Conservation (phyloP, 495 filamentous ascomycete genomes). For the Penicillium argentinense region DNA sequence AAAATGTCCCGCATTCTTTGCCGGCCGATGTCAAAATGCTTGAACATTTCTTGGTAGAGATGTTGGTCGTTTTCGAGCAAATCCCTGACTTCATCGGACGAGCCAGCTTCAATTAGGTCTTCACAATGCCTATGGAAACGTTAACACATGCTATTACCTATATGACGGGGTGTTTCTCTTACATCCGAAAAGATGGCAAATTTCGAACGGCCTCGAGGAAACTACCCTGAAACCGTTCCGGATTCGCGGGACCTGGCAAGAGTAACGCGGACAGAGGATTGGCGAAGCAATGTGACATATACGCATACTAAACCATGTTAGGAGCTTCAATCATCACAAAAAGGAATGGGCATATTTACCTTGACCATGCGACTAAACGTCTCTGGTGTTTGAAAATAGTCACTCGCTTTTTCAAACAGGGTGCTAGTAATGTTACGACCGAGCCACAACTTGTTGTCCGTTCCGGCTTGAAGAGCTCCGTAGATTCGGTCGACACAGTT, state of each 20-base stretch:
- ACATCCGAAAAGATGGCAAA: slow-evolving; percentile 76
- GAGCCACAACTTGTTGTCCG: slow-evolving; percentile 58
- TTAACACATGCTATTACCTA: slow-evolving; percentile 5
- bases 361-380: slow-evolving; percentile 78
- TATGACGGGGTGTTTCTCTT: slow-evolving; percentile 13
- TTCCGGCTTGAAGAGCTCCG: slow-evolving; percentile 59
- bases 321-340: not conserved
- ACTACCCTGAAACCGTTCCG: slow-evolving; percentile 37
- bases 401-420: slow-evolving; percentile 74
- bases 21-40: slow-evolving; percentile 35
- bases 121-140: slow-evolving; percentile 42
- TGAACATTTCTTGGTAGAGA: slow-evolving; percentile 37
- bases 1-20: slow-evolving; percentile 47
- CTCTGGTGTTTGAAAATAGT: slow-evolving; percentile 85
- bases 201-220: slow-evolving; percentile 76
- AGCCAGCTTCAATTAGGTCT: slow-evolving; percentile 41
- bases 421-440: slow-evolving; percentile 63
- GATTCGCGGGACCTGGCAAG: slow-evolving; percentile 34
- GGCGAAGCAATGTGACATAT: slow-evolving; percentile 95
- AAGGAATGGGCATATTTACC: slow-evolving; percentile 43
- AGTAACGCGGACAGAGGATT: slow-evolving; percentile 78
- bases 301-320: slow-evolving; percentile 64
- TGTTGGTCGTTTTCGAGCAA: slow-evolving; percentile 54
- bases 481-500: slow-evolving; percentile 80
- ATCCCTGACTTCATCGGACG: slow-evolving; percentile 36